Evolutionary conservation across 73 alveolate genomes (phyloP).

Genomic region (Vitrella brassicaformis): DNA sequence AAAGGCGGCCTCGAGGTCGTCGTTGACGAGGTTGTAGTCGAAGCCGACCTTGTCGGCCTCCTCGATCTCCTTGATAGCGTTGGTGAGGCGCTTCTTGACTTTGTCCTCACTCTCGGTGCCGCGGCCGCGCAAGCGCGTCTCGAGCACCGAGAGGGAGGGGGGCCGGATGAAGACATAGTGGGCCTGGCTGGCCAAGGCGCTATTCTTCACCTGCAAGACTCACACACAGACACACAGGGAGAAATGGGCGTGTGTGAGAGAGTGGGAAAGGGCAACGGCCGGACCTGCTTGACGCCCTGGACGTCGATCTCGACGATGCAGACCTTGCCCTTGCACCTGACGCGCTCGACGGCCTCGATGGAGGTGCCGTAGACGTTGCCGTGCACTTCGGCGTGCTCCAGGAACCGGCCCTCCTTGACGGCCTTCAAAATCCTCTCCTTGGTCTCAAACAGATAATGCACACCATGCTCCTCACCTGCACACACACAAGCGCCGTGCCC

Average conservation of each 20-base stretch:
- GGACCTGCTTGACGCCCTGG: too few species aligned
- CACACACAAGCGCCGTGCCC: too few species aligned
- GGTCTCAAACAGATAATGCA: too few species aligned
- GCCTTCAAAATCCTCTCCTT: too few species aligned
- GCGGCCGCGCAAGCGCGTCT: conserved; percentile 66
- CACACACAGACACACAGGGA: too few species aligned
- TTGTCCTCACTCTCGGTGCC: conserved; percentile 74
- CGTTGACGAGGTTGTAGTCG: conserved; percentile 10
- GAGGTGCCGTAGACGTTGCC: conserved; percentile 75
- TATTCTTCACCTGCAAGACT: too few species aligned
- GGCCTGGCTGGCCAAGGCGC: conserved; percentile 29
- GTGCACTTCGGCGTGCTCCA: conserved; percentile 67
- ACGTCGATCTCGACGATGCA: conserved; percentile 77
- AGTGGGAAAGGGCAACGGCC: too few species aligned
- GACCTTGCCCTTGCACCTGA: conserved; percentile 53
- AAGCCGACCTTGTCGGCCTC: conserved; percentile 48
- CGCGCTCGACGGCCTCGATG: conserved; percentile 49
- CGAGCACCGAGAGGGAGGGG: conserved; percentile 47
- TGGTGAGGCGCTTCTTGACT: conserved; percentile 50
- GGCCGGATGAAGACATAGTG: conserved; percentile 68
- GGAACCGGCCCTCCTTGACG: too few species aligned
- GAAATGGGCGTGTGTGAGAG: too few species aligned
- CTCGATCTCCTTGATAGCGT: conserved; percentile 60
- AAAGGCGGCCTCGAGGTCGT: too few species aligned
- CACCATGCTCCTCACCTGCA: too few species aligned